Percentiles rank a stretch among this genome's conserved stretches.
Conservation (phyloP, 768 basidiomycete genomes). For the Paxillus ammoniavirescens region DNA sequence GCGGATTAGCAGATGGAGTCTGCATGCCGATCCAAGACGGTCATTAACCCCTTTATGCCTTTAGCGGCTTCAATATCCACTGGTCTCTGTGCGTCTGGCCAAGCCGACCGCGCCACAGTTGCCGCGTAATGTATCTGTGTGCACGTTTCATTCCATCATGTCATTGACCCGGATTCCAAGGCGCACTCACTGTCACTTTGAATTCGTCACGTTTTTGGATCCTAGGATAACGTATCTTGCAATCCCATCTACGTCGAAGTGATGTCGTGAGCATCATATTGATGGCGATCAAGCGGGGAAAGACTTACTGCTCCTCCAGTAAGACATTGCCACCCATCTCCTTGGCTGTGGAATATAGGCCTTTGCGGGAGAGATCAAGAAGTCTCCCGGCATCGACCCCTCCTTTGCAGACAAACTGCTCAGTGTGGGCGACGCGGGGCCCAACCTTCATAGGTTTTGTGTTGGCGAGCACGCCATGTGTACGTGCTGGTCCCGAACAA, state of each 20-base stretch:
- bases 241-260: constrained; percentile 33
- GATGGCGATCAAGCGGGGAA: constrained; percentile 14
- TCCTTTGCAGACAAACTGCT: constrained; percentile 34
- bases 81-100: constrained; percentile 38
- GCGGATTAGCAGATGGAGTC: constrained; percentile 19
- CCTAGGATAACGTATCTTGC: constrained; percentile 31
- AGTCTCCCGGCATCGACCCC: constrained; percentile 35
- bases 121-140: constrained; percentile 34
- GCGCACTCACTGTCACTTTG: constrained; percentile 32
- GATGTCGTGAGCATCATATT: constrained; percentile 11
- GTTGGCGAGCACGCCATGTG: constrained; percentile 23
- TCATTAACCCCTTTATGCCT: constrained; percentile 37
- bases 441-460: constrained; percentile 27
- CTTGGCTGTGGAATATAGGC: constrained; percentile 31
- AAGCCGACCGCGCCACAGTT: constrained; percentile 34
- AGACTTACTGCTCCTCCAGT: constrained; percentile 35
- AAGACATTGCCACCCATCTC: constrained; percentile 37
- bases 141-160: constrained; percentile 11
- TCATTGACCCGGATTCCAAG: constrained; percentile 8
- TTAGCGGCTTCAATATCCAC: constrained; percentile 34
- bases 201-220: constrained; percentile 31
- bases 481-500: constrained; percentile 33
- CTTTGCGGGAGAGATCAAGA: constrained; percentile 33
- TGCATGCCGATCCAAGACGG: constrained; percentile 33
- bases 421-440: constrained; percentile 35